Percentiles rank a stretch among this genome's conserved stretches.
phyloP scores from a whole-genome alignment of 495 filamentous ascomycete species.

The Penicillium verhagenii region DNA sequence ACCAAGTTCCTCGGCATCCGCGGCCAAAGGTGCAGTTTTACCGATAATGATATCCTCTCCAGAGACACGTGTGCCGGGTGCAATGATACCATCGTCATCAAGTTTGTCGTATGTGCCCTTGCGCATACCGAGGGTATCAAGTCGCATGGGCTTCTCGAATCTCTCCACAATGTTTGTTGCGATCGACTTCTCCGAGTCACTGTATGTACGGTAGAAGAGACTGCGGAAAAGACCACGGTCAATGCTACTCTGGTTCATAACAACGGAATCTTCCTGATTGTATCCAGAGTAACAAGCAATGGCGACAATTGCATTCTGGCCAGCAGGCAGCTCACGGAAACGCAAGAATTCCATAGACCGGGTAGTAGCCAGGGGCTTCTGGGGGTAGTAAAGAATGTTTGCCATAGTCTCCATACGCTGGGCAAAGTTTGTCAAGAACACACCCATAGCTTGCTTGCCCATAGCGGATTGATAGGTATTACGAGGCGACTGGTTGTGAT shows the following conservation, averaged over 20 bases:
- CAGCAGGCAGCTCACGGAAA: constrained; percentile 93
- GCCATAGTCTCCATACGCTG: constrained; percentile 99
- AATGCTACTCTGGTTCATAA: constrained; percentile 99
- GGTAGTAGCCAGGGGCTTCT: constrained; percentile 95
- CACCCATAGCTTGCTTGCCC: constrained; percentile 99
- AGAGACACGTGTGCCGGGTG: constrained; percentile 87
- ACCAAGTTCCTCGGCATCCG: constrained; percentile 90
- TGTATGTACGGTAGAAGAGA: constrained; percentile 96
- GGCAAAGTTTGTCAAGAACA: constrained; percentile 93
- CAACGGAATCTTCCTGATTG: constrained; percentile 99
- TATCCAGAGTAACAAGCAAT: constrained; percentile 98
- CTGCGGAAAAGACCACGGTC: constrained; percentile 96
- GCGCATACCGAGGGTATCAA: constrained; percentile 84
- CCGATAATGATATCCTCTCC: constrained; percentile 99
- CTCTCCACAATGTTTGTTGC: constrained; percentile 84
- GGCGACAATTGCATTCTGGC: constrained; percentile 97
- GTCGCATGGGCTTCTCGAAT: constrained; percentile 91
- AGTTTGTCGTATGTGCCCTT: constrained; percentile 98
- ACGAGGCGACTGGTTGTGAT: constrained; percentile 98
- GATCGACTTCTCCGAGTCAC: constrained; percentile 90
- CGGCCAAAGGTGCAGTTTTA: constrained; percentile 90
- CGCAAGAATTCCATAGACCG: constrained; percentile 98
- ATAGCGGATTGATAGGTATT: constrained; percentile 99
- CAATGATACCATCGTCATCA: constrained; percentile 90
- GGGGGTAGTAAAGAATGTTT: constrained; percentile 97